Percentiles rank a stretch among this genome's conserved stretches.
These are phyloP conservation scores for Aspergillus bridgeri DNA, from an alignment of 495 filamentous ascomycete species.

Conservation along the genomic window DNA sequence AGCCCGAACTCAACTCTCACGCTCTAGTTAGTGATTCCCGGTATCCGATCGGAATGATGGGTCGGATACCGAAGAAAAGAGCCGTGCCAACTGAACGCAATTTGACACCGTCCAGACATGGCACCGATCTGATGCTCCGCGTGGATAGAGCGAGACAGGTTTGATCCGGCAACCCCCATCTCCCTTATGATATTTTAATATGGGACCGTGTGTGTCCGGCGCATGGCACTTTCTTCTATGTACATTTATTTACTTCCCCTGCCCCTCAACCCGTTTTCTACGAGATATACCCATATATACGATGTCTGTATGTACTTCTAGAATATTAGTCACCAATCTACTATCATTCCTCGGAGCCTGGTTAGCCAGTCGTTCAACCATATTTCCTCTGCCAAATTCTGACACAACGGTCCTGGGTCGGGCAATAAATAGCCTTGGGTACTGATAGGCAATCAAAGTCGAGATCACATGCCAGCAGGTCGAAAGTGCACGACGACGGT, in stretches of 20 bases:
- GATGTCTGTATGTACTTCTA: background rate
- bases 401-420: background rate
- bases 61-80: constrained; percentile 19
- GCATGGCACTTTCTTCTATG: background rate
- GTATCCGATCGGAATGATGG: constrained; percentile 1
- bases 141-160: constrained; percentile 24
- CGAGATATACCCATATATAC: background rate
- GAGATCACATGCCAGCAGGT: background rate
- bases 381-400: background rate
- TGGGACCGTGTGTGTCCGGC: background rate
- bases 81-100: constrained; percentile 31
- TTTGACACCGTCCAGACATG: constrained; percentile 34
- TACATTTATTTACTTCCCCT: background rate
- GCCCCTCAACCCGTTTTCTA: background rate
- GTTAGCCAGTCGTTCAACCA: background rate
- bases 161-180: background rate
- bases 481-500: background rate
- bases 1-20: background rate
- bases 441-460: background rate
- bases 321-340: background rate
- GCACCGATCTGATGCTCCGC: constrained; percentile 35
- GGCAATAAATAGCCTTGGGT: background rate
- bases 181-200: background rate
- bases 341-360: background rate
- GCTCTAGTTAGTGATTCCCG: constrained; percentile 7